These are phyloP conservation scores for Amoeboaphelidium protococcarum DNA, from an alignment of 371 early-diverging fungal species.

Conservation along the genomic window DNA sequence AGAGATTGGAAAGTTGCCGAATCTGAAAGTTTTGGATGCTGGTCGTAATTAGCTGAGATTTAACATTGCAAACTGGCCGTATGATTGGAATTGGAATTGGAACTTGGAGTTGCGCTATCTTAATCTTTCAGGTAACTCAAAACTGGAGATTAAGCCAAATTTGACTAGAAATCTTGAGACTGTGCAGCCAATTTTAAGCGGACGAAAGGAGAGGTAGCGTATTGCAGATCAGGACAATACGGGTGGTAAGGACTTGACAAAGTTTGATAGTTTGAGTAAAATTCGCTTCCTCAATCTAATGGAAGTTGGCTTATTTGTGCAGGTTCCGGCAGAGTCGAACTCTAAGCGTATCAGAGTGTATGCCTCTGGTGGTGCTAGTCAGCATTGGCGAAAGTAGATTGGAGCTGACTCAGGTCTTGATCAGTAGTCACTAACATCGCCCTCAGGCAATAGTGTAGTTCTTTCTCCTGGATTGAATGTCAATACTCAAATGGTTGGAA, in stretches of 20 bases:
- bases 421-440: too few species aligned
- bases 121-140: constrained; percentile 67
- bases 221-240: not conserved
- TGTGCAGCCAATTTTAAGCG: not conserved
- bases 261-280: not conserved
- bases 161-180: not conserved
- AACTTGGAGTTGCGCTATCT: constrained; percentile 60
- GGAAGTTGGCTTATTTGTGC: too few species aligned
- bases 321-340: too few species aligned
- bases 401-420: too few species aligned
- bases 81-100: constrained; percentile 82
- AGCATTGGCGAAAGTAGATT: too few species aligned
- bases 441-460: too few species aligned
- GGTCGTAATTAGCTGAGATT: constrained; percentile 49
- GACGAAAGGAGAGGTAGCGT: too few species aligned
- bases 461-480: too few species aligned
- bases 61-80: constrained; percentile 80
- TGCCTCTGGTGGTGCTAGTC: too few species aligned
- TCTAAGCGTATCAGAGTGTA: too few species aligned
- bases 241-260: not conserved
- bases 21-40: constrained; percentile 48
- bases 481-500: too few species aligned
- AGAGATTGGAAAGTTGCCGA: constrained; percentile 52
- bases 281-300: too few species aligned
- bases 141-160: constrained; percentile 61